Conservation (phyloP, 73 alveolate genomes). For the Paramecium sonneborni region DNA sequence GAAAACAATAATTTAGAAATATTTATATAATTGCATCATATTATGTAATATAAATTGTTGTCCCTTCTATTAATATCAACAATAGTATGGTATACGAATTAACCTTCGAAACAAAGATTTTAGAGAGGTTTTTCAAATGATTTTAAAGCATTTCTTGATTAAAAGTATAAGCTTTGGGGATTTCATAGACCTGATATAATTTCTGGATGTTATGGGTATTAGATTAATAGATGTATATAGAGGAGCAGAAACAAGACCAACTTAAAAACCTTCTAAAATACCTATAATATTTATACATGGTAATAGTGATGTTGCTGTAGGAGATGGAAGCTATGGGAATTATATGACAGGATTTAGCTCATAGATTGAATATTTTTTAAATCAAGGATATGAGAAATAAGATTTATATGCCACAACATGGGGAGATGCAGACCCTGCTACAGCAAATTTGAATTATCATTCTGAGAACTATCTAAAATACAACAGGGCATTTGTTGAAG, state of each 20-base stretch:
- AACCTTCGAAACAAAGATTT: background rate
- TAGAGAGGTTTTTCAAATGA: conserved; percentile 28
- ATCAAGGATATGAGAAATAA: conserved; percentile 66
- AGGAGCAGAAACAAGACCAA: conserved; percentile 30
- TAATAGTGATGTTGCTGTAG: conserved; percentile 71
- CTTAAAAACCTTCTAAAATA: background rate
- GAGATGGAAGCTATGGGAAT: conserved; percentile 60
- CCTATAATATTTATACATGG: conserved; percentile 72
- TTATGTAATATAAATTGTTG: background rate
- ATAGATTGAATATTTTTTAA: conserved; percentile 61
- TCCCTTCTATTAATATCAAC: background rate
- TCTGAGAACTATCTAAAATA: conserved; percentile 64
- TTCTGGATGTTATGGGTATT: conserved; percentile 39
- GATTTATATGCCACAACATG: conserved; percentile 73
- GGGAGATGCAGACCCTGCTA: conserved; percentile 63
- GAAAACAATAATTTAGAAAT: background rate
- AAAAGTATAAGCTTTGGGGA: background rate
- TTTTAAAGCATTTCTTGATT: background rate
- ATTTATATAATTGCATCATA: conserved; percentile 2
- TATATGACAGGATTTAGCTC: conserved; percentile 66
- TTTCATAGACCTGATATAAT: conserved; percentile 40
- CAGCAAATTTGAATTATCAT: conserved; percentile 46
- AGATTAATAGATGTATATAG: background rate
- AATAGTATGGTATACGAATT: background rate
- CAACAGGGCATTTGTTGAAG: conserved; percentile 64